Evolutionary conservation across 179 eudicot genomes (phyloP).

Genomic region (Nepenthes alata): DNA sequence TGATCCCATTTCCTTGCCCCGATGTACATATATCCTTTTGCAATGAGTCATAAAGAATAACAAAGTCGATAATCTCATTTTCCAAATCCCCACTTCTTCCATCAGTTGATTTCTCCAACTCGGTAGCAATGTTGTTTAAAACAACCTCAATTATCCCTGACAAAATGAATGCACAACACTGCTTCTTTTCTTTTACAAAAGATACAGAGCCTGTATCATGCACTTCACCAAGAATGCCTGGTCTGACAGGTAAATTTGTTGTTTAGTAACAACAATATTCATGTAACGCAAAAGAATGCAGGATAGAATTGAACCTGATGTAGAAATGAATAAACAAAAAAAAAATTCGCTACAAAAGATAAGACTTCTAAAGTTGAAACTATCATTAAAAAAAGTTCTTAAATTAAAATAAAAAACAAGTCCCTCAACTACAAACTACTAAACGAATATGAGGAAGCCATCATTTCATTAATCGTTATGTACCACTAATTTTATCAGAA

Average conservation of each 20-base stretch:
- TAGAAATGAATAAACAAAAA: too few species aligned
- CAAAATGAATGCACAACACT: constrained; percentile 22
- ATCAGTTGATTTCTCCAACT: constrained; percentile 30
- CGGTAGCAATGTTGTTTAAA: constrained; percentile 26
- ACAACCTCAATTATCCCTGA: constrained; percentile 40
- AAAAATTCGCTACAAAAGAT: too few species aligned
- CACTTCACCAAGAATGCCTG: constrained; percentile 26
- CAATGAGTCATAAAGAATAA: constrained; percentile 23
- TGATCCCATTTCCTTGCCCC: constrained; percentile 13
- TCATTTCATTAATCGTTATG: not conserved
- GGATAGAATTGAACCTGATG: too few species aligned
- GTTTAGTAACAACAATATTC: not conserved
- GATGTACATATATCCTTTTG: constrained; percentile 16
- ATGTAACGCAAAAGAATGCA: not conserved
- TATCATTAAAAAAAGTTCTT: too few species aligned
- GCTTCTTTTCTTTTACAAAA: constrained; percentile 17
- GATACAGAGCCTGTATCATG: constrained; percentile 21
- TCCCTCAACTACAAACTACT: not conserved
- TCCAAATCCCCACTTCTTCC: constrained; percentile 22
- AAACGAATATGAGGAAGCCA: not conserved
- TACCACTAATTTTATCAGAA: not conserved
- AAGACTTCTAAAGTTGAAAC: too few species aligned
- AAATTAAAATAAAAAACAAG: too few species aligned
- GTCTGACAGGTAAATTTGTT: constrained; percentile 14
- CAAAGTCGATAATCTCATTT: constrained; percentile 30